These are phyloP conservation scores for Batkoa obscura DNA, from an alignment of 371 early-diverging fungal species.

Conservation along the genomic window DNA sequence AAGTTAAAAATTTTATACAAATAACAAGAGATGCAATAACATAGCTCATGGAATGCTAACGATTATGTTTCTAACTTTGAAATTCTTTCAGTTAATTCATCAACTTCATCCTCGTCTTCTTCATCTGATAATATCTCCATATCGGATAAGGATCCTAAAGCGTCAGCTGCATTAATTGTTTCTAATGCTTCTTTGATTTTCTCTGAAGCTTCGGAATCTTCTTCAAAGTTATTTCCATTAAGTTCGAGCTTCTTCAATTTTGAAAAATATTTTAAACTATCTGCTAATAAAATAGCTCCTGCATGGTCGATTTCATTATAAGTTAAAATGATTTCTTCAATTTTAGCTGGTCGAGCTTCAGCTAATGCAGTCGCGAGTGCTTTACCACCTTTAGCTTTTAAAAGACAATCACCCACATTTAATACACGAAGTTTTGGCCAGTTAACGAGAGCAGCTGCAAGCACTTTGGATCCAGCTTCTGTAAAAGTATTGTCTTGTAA, in stretches of 20 bases:
- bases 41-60: too few species aligned
- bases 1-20: too few species aligned
- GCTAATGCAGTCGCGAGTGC: constrained; percentile 41
- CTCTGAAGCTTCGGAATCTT: constrained; percentile 46
- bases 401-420: constrained; percentile 81
- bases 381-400: constrained; percentile 50
- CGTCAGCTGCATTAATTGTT: constrained; percentile 45
- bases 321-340: constrained; percentile 52
- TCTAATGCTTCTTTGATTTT: constrained; percentile 48
- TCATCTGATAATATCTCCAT: constrained; percentile 78
- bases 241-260: constrained; percentile 49
- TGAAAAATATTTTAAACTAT: constrained; percentile 36
- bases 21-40: too few species aligned
- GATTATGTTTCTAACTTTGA: too few species aligned
- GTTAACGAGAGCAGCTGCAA: constrained; percentile 48
- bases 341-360: constrained; percentile 20
- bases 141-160: constrained; percentile 80
- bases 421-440: constrained; percentile 64
- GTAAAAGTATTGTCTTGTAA: constrained; percentile 96
- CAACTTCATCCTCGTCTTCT: constrained; percentile 17
- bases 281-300: constrained; percentile 44
- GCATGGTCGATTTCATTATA: constrained; percentile 77
- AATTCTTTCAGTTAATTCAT: constrained; percentile 13
- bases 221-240: constrained; percentile 77
- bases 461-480: constrained; percentile 49